Conservation (phyloP, 352 stramenopile species). For the Phytopythium helicoides region DNA sequence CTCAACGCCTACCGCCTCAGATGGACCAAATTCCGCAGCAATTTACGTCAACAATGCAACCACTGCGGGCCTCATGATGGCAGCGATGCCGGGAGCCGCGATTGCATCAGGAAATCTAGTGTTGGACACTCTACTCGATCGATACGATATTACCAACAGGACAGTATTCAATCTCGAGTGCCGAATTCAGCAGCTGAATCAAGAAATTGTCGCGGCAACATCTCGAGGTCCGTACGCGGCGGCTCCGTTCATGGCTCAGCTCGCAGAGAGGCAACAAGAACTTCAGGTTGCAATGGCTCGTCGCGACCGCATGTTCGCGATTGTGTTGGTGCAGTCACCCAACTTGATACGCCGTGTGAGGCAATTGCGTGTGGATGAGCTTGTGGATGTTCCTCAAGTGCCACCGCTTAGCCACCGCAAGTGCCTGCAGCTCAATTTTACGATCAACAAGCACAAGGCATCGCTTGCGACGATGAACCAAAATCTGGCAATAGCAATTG, state of each 20-base stretch:
- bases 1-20: background rate
- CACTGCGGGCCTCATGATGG: background rate
- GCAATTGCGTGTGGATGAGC: slow-evolving; percentile 39
- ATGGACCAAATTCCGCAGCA: background rate
- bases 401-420: slow-evolving; percentile 49
- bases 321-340: slow-evolving; percentile 53
- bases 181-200: slow-evolving; percentile 32
- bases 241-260: slow-evolving; percentile 18
- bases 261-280: slow-evolving; percentile 25
- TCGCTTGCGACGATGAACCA: slow-evolving; percentile 33
- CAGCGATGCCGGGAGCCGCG: slow-evolving; percentile 6
- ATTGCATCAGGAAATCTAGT: slow-evolving; percentile 42
- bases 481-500: slow-evolving; percentile 38
- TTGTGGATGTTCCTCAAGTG: slow-evolving; percentile 65
- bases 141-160: slow-evolving; percentile 44
- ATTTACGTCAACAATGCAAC: background rate
- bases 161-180: slow-evolving; percentile 43
- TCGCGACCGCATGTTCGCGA: slow-evolving; percentile 39
- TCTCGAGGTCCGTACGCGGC: slow-evolving; percentile 40
- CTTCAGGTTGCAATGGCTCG: slow-evolving; percentile 24
- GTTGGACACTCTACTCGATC: slow-evolving; percentile 52
- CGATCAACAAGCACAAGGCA: slow-evolving; percentile 43
- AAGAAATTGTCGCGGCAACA: slow-evolving; percentile 41
- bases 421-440: slow-evolving; percentile 45
- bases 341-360: slow-evolving; percentile 56